A percentile compares a stretch with the other conserved stretches of the same genome.
These are phyloP conservation scores for Colletotrichum sp. DNA, from an alignment of 2,329 filamentous ascomycete genomes.

Conservation along the genomic window DNA sequence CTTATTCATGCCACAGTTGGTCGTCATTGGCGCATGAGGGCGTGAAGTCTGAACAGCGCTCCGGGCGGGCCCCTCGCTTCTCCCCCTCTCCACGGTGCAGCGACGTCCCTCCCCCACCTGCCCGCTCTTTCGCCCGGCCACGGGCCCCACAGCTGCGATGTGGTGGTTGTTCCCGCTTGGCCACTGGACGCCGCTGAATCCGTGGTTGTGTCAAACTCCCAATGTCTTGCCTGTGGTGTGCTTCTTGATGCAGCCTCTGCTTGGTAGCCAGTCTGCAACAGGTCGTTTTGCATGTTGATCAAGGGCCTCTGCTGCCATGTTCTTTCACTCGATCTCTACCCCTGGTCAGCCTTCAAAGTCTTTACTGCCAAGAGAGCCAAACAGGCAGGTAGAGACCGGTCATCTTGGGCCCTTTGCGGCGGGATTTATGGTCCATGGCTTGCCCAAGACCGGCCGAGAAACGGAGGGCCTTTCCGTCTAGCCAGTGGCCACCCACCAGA, in stretches of 20 bases:
- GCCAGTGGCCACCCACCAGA: not conserved
- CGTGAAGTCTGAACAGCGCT: not conserved
- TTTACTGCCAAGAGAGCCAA: not conserved
- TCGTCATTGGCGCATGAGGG: not conserved
- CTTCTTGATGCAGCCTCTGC: not conserved
- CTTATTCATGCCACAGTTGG: not conserved
- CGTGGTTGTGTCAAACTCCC: not conserved
- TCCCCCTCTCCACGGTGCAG: not conserved
- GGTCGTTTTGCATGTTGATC: not conserved
- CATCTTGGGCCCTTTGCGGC: not conserved
- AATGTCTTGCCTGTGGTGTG: not conserved
- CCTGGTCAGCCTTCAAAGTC: not conserved
- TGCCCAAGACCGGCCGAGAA: slow-evolving; percentile 1
- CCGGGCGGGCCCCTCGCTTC: not conserved
- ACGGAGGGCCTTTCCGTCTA: not conserved
- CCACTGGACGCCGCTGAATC: not conserved
- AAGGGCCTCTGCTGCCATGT: slow-evolving; percentile 6
- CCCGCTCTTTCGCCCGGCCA: slow-evolving; percentile 13
- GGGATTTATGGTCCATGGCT: not conserved
- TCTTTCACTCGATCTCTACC: not conserved
- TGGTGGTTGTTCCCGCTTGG: not conserved
- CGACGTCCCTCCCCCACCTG: not conserved
- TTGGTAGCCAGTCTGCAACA: not conserved
- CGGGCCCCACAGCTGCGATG: slow-evolving; percentile 4
- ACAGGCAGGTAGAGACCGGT: not conserved